phyloP scores from a whole-genome alignment of 2,329 filamentous ascomycete species.

The Cladosporium halotolerans region DNA sequence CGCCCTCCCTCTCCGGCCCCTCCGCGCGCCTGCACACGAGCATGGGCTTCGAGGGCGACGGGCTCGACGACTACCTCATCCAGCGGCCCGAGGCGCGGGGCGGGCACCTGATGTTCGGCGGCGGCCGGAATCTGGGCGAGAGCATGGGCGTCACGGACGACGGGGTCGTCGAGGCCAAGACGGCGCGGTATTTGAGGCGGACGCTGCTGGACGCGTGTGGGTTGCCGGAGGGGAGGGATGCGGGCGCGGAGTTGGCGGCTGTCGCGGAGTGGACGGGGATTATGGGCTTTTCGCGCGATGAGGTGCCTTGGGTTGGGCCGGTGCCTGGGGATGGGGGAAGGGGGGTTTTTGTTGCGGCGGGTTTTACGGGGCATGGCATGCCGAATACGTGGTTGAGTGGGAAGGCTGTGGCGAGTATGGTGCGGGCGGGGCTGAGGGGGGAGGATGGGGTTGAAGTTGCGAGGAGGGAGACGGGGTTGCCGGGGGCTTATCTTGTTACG shows the following conservation, averaged over 20 bases:
- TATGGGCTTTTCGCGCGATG: slow-evolving; percentile 68
- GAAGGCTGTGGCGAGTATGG: slow-evolving; percentile 56
- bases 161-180: slow-evolving; percentile 48
- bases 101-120: slow-evolving; percentile 64
- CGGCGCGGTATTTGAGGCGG: slow-evolving; percentile 51
- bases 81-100: slow-evolving; percentile 52
- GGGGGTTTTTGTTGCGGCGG: slow-evolving; percentile 26
- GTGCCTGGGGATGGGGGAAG: slow-evolving; percentile 45
- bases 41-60: slow-evolving; percentile 58
- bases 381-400: slow-evolving; percentile 63
- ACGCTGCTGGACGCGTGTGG: slow-evolving; percentile 32
- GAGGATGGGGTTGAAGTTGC: slow-evolving; percentile 15
- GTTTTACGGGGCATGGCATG: slow-evolving; percentile 63
- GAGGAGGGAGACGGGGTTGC: slow-evolving; percentile 20
- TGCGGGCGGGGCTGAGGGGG: slow-evolving; percentile 28
- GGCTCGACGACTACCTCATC: slow-evolving; percentile 65
- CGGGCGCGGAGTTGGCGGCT: slow-evolving; percentile 40
- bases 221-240: slow-evolving; percentile 32
- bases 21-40: slow-evolving; percentile 47
- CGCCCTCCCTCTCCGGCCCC: slow-evolving; percentile 29
- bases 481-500: slow-evolving; percentile 24
- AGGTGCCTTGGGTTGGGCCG: slow-evolving; percentile 62
- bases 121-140: slow-evolving; percentile 54
- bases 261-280: slow-evolving; percentile 65
- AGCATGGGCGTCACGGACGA: slow-evolving; percentile 58